phyloP scores from a whole-genome alignment of 345 rosid species.

The Viola odorata region DNA sequence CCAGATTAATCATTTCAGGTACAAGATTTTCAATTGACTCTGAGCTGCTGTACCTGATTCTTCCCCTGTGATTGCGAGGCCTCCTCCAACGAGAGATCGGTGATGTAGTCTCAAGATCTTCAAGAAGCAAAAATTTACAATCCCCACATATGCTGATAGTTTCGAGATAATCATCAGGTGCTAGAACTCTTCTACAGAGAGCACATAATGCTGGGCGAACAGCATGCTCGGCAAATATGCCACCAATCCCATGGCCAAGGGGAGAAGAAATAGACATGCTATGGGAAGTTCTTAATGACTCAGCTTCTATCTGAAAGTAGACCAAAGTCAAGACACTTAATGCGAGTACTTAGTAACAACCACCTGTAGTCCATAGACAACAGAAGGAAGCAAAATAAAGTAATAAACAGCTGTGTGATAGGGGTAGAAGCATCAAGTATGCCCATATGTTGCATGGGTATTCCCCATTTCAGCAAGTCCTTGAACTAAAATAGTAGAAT shows the following conservation, averaged over 20 bases:
- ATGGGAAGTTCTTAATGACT: constrained; percentile 18
- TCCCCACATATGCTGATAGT: constrained; percentile 51
- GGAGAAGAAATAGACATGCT: constrained; percentile 6
- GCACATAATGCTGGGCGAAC: constrained; percentile 41
- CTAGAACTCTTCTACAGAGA: constrained; percentile 45
- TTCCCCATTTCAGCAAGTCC: neutral
- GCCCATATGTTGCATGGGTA: too few species aligned
- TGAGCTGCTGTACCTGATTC: constrained; percentile 51
- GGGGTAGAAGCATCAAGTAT: too few species aligned
- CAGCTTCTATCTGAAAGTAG: constrained; percentile 35
- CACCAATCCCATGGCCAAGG: constrained; percentile 19
- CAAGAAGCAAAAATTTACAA: constrained; percentile 72
- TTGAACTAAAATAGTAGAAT: neutral
- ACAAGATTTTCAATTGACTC: constrained; percentile 56
- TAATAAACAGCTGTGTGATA: too few species aligned
- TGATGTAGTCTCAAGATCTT: constrained; percentile 50
- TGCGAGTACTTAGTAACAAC: neutral
- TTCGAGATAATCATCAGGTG: constrained; percentile 49
- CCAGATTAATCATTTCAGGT: constrained; percentile 44
- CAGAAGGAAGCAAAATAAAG: neutral
- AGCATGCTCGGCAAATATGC: constrained; percentile 23
- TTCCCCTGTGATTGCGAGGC: constrained; percentile 33
- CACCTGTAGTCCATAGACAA: neutral
- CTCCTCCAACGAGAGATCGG: constrained; percentile 35
- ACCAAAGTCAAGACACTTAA: neutral